Conservation (phyloP, 2,329 filamentous ascomycete species). For the Phialocephala subalpina region DNA sequence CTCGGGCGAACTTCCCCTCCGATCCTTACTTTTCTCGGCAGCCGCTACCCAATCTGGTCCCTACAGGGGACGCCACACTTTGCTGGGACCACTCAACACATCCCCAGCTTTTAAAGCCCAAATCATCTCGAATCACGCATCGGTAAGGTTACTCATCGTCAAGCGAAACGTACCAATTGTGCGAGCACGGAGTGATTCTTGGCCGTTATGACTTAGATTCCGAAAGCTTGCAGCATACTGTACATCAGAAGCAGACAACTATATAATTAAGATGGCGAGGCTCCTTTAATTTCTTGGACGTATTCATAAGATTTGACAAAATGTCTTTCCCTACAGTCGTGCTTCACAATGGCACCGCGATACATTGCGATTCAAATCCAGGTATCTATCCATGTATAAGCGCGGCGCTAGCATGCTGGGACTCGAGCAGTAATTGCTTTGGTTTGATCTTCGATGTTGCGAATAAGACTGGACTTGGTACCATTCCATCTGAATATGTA, state of each 20-base stretch:
- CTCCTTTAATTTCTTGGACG: not conserved
- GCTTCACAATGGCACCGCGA: not conserved
- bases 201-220: not conserved
- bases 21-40: not conserved
- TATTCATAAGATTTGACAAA: not conserved
- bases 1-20: not conserved
- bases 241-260: too few species aligned
- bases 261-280: too few species aligned
- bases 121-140: too few species aligned
- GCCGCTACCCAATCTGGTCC: not conserved
- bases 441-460: not conserved
- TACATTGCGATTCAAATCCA: not conserved
- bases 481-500: not conserved
- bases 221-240: too few species aligned
- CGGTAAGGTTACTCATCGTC: not conserved
- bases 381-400: not conserved
- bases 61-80: not conserved
- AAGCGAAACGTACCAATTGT: not conserved
- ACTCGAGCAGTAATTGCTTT: slow-evolving; percentile 4
- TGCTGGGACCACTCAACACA: too few species aligned
- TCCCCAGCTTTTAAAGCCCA: too few species aligned
- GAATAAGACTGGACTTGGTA: not conserved
- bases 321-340: not conserved
- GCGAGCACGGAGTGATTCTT: slow-evolving; percentile 2
- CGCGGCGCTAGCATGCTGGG: not conserved